A percentile compares a stretch with the other conserved stretches of the same genome.
These are phyloP conservation scores for Debaryomycetaceae sp. DNA, from an alignment of 1,139 yeast species.

Conservation along the genomic window DNA sequence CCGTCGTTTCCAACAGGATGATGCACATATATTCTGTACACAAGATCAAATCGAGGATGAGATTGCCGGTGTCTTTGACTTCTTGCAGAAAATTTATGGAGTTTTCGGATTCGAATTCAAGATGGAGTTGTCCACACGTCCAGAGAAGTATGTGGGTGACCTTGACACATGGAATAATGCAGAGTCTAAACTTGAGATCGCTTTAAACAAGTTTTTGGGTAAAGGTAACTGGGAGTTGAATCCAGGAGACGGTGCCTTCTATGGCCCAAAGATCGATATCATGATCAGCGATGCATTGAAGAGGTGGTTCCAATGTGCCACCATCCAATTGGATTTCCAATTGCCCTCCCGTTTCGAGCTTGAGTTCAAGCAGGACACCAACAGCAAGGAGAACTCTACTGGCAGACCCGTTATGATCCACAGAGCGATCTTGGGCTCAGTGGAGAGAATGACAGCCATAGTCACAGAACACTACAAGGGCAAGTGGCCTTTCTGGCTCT, in stretches of 20 bases:
- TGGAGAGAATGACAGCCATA: conserved; percentile 97
- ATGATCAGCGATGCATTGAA: conserved; percentile 86
- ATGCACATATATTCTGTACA: conserved; percentile 95
- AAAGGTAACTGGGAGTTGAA: conserved; percentile 86
- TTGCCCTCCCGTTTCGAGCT: conserved; percentile 87
- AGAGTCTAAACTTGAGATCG: conserved; percentile 69
- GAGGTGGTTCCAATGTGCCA: conserved; percentile 98
- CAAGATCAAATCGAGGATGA: conserved; percentile 83
- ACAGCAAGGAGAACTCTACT: conserved; percentile 36
- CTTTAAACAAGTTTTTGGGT: conserved; percentile 64
- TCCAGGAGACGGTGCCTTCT: conserved; percentile 98
- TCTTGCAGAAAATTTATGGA: conserved; percentile 75
- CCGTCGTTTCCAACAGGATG: conserved; percentile 98
- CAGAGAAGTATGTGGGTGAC: conserved; percentile 87
- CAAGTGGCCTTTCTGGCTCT: conserved; percentile 98
- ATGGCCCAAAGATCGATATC: conserved; percentile 97
- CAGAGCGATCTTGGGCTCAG: conserved; percentile 96
- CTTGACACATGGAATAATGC: conserved; percentile 87
- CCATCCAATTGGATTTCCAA: conserved; percentile 97
- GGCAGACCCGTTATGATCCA: conserved; percentile 95
- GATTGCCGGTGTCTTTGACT: conserved; percentile 74
- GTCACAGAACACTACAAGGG: conserved; percentile 97
- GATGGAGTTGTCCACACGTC: conserved; percentile 91
- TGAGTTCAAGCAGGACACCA: conserved; percentile 76
- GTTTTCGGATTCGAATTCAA: conserved; percentile 84